phyloP scores from a whole-genome alignment of 805 yeast species.

The Nakazawaea pomicola region DNA sequence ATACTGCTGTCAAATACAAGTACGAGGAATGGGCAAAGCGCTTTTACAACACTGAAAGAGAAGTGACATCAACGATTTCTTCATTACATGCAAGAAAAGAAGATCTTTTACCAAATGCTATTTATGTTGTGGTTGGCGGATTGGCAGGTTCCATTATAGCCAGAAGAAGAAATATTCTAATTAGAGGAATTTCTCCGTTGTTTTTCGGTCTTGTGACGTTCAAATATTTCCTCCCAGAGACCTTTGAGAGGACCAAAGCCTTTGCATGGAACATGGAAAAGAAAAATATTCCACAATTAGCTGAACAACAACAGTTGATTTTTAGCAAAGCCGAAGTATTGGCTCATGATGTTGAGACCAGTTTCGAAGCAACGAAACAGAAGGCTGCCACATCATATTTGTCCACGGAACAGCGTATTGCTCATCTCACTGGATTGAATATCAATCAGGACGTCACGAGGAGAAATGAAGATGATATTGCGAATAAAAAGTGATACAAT shows the following conservation, averaged over 20 bases:
- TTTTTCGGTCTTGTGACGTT: slow-evolving; percentile 61
- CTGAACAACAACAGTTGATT: slow-evolving; percentile 52
- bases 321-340: slow-evolving; percentile 40
- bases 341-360: slow-evolving; percentile 37
- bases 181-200: slow-evolving; percentile 54
- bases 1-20: slow-evolving; percentile 29
- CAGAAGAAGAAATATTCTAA: slow-evolving; percentile 55
- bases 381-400: slow-evolving; percentile 23
- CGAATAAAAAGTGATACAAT: not conserved
- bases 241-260: slow-evolving; percentile 55
- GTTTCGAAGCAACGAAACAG: slow-evolving; percentile 31
- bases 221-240: slow-evolving; percentile 65
- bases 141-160: slow-evolving; percentile 70
- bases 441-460: slow-evolving; percentile 58
- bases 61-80: slow-evolving; percentile 58
- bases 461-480: slow-evolving; percentile 25
- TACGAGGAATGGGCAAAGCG: slow-evolving; percentile 43
- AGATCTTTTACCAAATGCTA: slow-evolving; percentile 63
- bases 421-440: slow-evolving; percentile 62
- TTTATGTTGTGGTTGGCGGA: slow-evolving; percentile 64
- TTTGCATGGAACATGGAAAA: slow-evolving; percentile 60
- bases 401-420: slow-evolving; percentile 38
- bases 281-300: slow-evolving; percentile 55
- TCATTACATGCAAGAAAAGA: slow-evolving; percentile 61
- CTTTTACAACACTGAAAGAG: slow-evolving; percentile 56